Conservation (phyloP, 2,329 filamentous ascomycete species). For the Ophiostoma novo-ulmi region DNA sequence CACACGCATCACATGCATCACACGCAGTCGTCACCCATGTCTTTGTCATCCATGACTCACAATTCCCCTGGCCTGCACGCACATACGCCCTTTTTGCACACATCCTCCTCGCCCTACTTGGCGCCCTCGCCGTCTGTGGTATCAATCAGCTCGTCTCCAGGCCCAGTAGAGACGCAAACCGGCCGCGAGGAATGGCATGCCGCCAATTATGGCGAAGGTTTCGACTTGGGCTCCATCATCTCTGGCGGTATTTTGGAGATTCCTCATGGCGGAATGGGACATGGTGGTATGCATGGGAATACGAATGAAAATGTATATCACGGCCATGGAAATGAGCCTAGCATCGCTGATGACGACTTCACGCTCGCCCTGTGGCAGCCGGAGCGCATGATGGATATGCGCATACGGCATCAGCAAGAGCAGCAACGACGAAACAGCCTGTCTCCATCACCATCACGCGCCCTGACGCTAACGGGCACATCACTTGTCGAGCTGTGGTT, state of each 20-base stretch:
- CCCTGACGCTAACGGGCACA: conserved; percentile 21
- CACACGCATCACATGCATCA: neutral
- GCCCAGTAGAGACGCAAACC: neutral
- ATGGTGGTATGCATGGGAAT: neutral
- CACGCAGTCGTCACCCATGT: neutral
- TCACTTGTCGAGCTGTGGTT: conserved; percentile 40
- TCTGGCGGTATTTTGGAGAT: neutral
- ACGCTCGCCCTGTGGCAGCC: conserved; percentile 23
- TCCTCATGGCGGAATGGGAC: neutral
- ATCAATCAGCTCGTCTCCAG: neutral
- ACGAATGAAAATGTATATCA: neutral
- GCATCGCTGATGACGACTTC: conserved; percentile 4
- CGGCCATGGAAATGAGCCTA: neutral
- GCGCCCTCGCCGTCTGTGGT: neutral
- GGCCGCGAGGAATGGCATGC: neutral
- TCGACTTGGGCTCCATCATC: neutral
- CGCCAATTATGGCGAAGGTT: neutral
- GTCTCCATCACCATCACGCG: neutral
- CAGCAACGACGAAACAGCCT: neutral
- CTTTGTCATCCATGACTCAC: neutral
- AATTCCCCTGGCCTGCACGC: neutral
- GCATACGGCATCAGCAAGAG: neutral
- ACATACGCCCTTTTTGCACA: neutral
- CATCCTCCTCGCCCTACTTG: neutral
- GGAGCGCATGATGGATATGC: conserved; percentile 14